Conservation (phyloP, 495 filamentous ascomycete genomes). For the Pyrenopolyporus hunteri region DNA sequence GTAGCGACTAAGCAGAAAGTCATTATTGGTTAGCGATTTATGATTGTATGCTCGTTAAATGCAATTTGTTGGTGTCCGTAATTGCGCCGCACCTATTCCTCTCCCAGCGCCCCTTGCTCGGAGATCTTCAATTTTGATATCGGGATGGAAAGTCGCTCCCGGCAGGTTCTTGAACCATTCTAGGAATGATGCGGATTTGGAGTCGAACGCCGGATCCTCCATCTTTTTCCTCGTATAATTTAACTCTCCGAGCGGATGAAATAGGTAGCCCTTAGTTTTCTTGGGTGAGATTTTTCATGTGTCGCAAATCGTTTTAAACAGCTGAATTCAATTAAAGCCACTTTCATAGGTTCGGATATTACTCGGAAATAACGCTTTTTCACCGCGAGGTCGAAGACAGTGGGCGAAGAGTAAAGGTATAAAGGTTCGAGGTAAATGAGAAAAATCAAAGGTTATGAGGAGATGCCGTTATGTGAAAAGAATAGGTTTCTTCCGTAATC, state of each 20-base stretch:
- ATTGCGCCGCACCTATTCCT: conserved; percentile 50
- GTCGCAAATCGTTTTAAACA: neutral
- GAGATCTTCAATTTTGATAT: conserved; percentile 53
- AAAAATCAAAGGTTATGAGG: too few relatives aligned
- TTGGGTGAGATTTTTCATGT: conserved; percentile 8
- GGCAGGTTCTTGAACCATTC: conserved; percentile 53
- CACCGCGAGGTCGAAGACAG: neutral
- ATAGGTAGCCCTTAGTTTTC: conserved; percentile 2
- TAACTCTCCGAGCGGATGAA: neutral
- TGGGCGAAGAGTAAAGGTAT: too few relatives aligned
- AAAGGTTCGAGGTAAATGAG: too few relatives aligned
- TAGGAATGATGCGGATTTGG: conserved; percentile 46
- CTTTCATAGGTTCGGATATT: conserved; percentile 15
- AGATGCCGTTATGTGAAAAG: too few relatives aligned
- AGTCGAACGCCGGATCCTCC: conserved; percentile 42
- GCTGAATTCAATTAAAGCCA: conserved; percentile 5
- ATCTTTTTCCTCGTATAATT: conserved; percentile 25
- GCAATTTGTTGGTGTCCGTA: neutral
- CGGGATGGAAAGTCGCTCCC: conserved; percentile 52
- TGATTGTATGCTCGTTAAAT: neutral
- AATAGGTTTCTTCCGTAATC: too few relatives aligned
- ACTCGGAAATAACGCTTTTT: conserved; percentile 16
- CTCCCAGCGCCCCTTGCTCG: conserved; percentile 47
- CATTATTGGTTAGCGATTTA: conserved; percentile 19
- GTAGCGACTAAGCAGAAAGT: conserved; percentile 46